Conservation (phyloP, 2,329 filamentous ascomycete species). For the Colletotrichum cereale region DNA sequence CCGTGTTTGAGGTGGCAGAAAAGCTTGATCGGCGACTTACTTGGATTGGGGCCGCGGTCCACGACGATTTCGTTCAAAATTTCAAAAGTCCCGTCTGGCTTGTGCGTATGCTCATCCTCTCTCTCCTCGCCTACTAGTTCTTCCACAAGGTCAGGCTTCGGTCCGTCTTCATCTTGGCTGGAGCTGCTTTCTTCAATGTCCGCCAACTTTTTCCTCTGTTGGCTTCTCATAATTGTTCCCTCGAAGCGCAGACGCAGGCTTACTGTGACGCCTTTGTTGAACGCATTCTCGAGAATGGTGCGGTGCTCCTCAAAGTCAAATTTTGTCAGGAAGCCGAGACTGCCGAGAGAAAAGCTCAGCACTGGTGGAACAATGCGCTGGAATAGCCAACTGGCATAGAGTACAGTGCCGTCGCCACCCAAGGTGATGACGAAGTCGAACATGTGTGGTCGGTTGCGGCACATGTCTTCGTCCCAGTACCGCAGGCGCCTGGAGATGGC, state of each 20-base stretch:
- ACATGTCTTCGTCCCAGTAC: constrained; percentile 88
- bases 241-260: constrained; percentile 91
- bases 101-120: constrained; percentile 87
- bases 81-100: constrained; percentile 85
- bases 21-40: constrained; percentile 61
- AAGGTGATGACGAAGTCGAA: constrained; percentile 96
- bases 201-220: constrained; percentile 56
- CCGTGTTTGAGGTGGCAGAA: constrained; percentile 5
- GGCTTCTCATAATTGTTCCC: constrained; percentile 90
- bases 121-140: constrained; percentile 89
- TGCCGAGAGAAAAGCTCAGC: constrained; percentile 90
- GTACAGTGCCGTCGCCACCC: constrained; percentile 94
- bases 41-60: constrained; percentile 92
- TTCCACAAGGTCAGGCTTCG: constrained; percentile 80
- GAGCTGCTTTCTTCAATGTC: constrained; percentile 43
- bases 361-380: constrained; percentile 95
- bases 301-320: constrained; percentile 88
- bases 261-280: constrained; percentile 87
- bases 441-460: constrained; percentile 80
- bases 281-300: constrained; percentile 76
- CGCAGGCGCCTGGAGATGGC: constrained; percentile 69
- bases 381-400: constrained; percentile 97
- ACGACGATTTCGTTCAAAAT: constrained; percentile 98
- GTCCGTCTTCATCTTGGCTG: constrained; percentile 53
- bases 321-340: constrained; percentile 94